Conservation (phyloP, 179 eudicot genomes). For the Pouteria campechiana region DNA sequence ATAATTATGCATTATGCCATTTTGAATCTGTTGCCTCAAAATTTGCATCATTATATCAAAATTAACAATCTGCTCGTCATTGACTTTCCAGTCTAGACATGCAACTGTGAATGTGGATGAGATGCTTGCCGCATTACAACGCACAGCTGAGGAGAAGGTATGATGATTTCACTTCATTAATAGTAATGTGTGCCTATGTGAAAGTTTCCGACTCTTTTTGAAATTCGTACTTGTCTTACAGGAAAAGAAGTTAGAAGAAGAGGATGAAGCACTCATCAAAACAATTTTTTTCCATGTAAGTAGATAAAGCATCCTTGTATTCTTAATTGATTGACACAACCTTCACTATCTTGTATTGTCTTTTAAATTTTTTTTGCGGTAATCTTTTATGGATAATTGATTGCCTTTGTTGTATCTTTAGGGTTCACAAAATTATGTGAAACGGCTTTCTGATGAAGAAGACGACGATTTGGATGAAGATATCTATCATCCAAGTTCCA, state of each 20-base stretch:
- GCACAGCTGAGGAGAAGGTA: slow-evolving; percentile 57
- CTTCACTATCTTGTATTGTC: background rate
- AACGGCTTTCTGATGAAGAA: slow-evolving; percentile 59
- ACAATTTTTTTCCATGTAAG: slow-evolving; percentile 54
- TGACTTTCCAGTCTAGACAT: slow-evolving; percentile 64
- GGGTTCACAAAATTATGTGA: slow-evolving; percentile 41
- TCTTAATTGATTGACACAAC: background rate
- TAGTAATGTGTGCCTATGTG: background rate
- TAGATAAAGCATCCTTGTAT: background rate
- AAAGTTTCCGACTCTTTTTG: background rate
- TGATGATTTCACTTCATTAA: background rate
- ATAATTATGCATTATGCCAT: background rate
- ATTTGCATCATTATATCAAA: background rate
- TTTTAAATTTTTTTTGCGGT: background rate
- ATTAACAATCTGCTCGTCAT: slow-evolving; percentile 8
- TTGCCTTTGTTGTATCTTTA: slow-evolving; percentile 16
- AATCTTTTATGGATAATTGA: background rate
- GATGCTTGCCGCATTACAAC: slow-evolving; percentile 72
- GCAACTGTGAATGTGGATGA: slow-evolving; percentile 73
- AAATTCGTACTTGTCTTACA: slow-evolving; percentile 2
- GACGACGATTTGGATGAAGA: slow-evolving; percentile 46
- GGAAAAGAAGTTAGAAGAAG: slow-evolving; percentile 68
- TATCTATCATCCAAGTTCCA: too few relatives aligned
- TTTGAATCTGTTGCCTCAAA: background rate
- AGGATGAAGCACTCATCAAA: slow-evolving; percentile 83